These are phyloP conservation scores for Microdochium nivale DNA, from an alignment of 2,329 filamentous ascomycete genomes.

Conservation along the genomic window DNA sequence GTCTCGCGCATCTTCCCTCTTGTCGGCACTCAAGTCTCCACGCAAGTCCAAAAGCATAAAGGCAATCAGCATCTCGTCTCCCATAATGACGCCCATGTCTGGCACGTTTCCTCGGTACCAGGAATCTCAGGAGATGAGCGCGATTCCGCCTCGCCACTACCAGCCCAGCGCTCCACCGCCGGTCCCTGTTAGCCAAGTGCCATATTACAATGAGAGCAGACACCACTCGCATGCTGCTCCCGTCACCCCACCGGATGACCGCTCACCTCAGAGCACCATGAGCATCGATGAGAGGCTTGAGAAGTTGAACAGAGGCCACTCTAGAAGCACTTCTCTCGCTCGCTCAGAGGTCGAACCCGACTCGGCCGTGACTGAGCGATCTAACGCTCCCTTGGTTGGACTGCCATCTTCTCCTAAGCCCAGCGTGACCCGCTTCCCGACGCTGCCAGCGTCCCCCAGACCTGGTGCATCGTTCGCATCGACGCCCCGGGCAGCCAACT, in stretches of 20 bases:
- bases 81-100: slow-evolving; percentile 56
- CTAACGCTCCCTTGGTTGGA: slow-evolving; percentile 41
- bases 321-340: slow-evolving; percentile 27
- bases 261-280: slow-evolving; percentile 36
- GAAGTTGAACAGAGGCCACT: slow-evolving; percentile 24
- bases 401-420: slow-evolving; percentile 37
- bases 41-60: slow-evolving; percentile 39
- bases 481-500: background rate
- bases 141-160: slow-evolving; percentile 50
- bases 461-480: slow-evolving; percentile 19
- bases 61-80: slow-evolving; percentile 52
- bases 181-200: slow-evolving; percentile 37
- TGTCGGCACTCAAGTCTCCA: slow-evolving; percentile 54
- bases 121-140: slow-evolving; percentile 46
- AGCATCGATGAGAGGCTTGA: slow-evolving; percentile 51
- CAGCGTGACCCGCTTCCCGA: slow-evolving; percentile 22
- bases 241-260: slow-evolving; percentile 30
- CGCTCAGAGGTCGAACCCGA: slow-evolving; percentile 36
- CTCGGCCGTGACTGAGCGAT: slow-evolving; percentile 43
- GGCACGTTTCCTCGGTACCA: slow-evolving; percentile 44
- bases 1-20: slow-evolving; percentile 49
- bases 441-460: slow-evolving; percentile 26
- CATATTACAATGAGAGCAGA: slow-evolving; percentile 23
- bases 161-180: slow-evolving; percentile 48
- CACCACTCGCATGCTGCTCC: slow-evolving; percentile 28